Base-by-base conservation (phyloP, 768 basidiomycete genomes). In the Russula foetens region DNA sequence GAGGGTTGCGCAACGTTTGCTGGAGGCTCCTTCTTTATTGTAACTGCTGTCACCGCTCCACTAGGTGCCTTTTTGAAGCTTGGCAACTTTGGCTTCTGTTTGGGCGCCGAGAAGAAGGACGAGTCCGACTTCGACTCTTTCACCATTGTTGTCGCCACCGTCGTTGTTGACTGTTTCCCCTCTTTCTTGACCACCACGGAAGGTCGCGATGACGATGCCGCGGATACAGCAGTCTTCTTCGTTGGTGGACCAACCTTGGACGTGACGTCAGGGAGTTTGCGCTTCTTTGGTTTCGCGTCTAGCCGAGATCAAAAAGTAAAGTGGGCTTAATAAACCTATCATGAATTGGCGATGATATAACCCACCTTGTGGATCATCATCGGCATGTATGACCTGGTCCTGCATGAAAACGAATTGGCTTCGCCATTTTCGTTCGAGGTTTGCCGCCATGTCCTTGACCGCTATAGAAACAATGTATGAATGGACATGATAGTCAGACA, bases 381-480 rank as follows among this genome's bases (percentile, higher is more conserved):
- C 71, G 29, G 51, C 66, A 31, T 67, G 64, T 65, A 70, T 79
- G 76, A 70, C 60, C 69, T 77, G 75, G 72, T 74, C 69, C 77
- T 82, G 67, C 67, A 64, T 68, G 69, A 67, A 71, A 68, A 70
- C 75, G 69, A 87, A 76, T 72, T 89, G 75, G 63, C 76, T 75
- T 59, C 88, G 83, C 91, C 90, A 92, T 76, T 84, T 84, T 69
- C 83, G 83, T 75, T 90, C 89, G 76, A 92, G 78, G 77, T 90
- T 91, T 71, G 82, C 83, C 68, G 90, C 90, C 88, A 92, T 90
- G 77, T 92, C 90, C 85, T 91, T 89, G 86, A 90, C 82, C 76
- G 90, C 90, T 92, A 79, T 72, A 73, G 71, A 73, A 63, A 74
- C 73, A 69, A 72, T 68, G 41, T 71, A 76, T 75, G 75, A 73